These are phyloP conservation scores for Orbilia blumenaviensis DNA, from an alignment of 2,329 filamentous ascomycete species.

Conservation along the genomic window DNA sequence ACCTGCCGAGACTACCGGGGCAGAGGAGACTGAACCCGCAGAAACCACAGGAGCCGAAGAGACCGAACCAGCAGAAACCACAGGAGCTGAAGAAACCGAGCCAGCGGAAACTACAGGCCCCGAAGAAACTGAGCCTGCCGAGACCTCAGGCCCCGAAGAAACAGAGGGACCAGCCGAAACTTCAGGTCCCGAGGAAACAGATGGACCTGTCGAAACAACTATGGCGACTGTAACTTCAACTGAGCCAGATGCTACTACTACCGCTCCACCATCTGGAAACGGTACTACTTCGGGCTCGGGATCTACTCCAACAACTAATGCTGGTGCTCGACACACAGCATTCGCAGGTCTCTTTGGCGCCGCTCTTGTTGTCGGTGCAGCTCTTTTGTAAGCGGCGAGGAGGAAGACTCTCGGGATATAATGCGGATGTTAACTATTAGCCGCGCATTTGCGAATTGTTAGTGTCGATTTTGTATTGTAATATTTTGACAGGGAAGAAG, in stretches of 20 bases:
- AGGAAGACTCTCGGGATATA: too few relatives aligned
- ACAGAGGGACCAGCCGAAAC: background rate
- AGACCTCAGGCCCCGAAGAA: background rate
- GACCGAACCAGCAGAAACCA: background rate
- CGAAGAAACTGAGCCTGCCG: background rate
- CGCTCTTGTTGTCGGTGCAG: slow-evolving; percentile 9
- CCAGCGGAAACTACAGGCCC: background rate
- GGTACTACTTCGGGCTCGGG: slow-evolving; percentile 21
- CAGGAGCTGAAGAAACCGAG: background rate
- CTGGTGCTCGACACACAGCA: slow-evolving; percentile 8
- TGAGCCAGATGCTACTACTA: background rate
- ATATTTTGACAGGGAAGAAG: too few relatives aligned
- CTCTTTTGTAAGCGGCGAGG: slow-evolving; percentile 12
- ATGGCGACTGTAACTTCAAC: slow-evolving; percentile 1
- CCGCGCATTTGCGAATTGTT: too few relatives aligned
- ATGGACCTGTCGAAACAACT: background rate
- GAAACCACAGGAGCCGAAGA: slow-evolving; percentile 10
- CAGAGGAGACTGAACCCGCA: background rate
- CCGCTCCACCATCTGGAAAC: background rate
- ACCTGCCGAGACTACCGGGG: background rate
- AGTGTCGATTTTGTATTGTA: too few relatives aligned
- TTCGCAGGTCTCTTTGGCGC: slow-evolving; percentile 12
- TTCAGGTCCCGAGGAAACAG: background rate
- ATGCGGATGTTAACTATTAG: too few relatives aligned
- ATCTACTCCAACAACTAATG: slow-evolving; percentile 32